Evolutionary conservation across 768 basidiomycete species (phyloP), one percentile per base, ranked within the genome.

Genomic region (Tulasnella sp.): DNA sequence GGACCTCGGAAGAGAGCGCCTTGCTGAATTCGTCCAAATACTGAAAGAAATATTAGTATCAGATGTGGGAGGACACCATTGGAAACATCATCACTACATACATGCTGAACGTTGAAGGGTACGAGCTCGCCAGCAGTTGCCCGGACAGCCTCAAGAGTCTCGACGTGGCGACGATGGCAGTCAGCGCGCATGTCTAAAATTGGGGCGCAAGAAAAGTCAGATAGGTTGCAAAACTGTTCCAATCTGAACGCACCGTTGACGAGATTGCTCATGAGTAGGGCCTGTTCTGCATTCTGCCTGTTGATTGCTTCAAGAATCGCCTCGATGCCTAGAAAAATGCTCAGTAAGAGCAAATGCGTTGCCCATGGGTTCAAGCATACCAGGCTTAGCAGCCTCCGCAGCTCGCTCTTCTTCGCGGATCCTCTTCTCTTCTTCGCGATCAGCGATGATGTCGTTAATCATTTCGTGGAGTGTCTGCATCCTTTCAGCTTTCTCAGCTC

Each of bases 1-100:
- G 81, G 9, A 92, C 88, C 73, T 92, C 89, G 15, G 79, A 75
- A 2, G 89, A 87, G 48, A 92, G 71, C 1, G 89, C 84, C 68
- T 82, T 85, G 69, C 87, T 90, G 72, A 92, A 92, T 59, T 92
- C 87, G 61, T 92, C 85, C 12, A 92, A 77, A 68, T 92, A 91
- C 65, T 65, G 42, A 21, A 46, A 19, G 19, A 49, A 57, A 42
- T 24, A 24, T 49, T 42, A 51, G 21, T 21, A 3, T 38, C 38
- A 63, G 61, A 64, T 42, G 22, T 30, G 4, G 34, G 34, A 15
- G 15, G 34, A 38, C 15, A 38, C 15, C 34, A 38, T 38, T 15
- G 34, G 5, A 7, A 42, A 8, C 29, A 19, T 12, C 15, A n/a
- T 43, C 29, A 55, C 5, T 22, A 63, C 67, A 25, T 34, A 90